Evolutionary conservation across 2,329 filamentous ascomycete species (phyloP), one percentile per base, ranked within the genome.

Genomic region (Aspergillus melleus): DNA sequence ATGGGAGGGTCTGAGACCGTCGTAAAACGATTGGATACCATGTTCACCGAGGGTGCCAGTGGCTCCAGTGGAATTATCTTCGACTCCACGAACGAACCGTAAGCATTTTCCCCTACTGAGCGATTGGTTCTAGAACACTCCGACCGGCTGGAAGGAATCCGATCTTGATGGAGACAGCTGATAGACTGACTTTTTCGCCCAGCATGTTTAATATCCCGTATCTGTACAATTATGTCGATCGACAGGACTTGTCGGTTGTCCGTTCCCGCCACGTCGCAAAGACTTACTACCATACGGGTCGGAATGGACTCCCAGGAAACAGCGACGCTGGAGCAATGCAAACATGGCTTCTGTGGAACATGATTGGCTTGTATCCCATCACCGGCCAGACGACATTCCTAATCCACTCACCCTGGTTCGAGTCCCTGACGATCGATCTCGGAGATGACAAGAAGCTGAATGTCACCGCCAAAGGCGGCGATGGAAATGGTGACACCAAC

Each of bases 241-340:
- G 84, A 50, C 88, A 89, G 66, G 84, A 87, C 66, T 81, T 86
- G 30, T 82, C 82, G 3, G 87, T 90, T 19, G 70, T 81, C 58
- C 81, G 83, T 61, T 85, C 84, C 49, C 84, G 88, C 53, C 77
- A 76, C 56, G 79, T 88, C 50, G 87, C 87, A 30, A 84, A 86
- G 64, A 74, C 77, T 14, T 86, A 84, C 74, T 90, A 89, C 74
- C 79, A 77, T 52, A 78, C 83, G 1, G 82, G 82, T 0, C 77
- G 79, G 0, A 69, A 68, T 8, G 88, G 89, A 0, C 77, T 91
- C 0, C 88, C 88, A 0, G 89, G 89, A 0, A 90, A 91, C 72
- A 86, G 83, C 49, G 89, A 91, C 70, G 87, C 87, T 1, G 89
- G 89, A 6, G 86, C 88, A 14, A 90, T 91, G 88, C 87, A 91